Conservation (phyloP, 306 rosid species). For the Phaseolus lunatus region DNA sequence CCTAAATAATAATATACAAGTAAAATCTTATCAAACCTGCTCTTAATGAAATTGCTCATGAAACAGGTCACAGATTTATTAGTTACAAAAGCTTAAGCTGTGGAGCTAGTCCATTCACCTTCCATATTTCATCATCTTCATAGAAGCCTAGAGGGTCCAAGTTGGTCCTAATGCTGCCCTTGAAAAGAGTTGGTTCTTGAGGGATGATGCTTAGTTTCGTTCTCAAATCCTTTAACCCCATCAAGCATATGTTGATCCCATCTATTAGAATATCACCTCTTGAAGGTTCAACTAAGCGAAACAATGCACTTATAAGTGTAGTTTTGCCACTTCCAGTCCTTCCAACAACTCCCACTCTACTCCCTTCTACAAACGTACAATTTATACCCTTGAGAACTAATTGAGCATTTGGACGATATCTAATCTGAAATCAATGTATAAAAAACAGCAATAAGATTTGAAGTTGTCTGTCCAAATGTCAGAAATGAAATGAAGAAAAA, state of each 20-base stretch:
- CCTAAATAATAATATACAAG: background rate
- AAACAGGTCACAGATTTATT: background rate
- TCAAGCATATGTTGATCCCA: conserved; percentile 11
- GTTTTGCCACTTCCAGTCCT: conserved; percentile 24
- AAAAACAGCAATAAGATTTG: background rate
- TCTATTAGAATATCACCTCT: conserved; percentile 8
- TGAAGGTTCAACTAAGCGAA: conserved; percentile 22
- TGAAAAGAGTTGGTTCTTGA: conserved; percentile 30
- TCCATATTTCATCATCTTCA: conserved; percentile 7
- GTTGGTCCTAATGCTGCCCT: conserved; percentile 24
- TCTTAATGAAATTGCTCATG: background rate
- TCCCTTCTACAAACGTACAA: conserved; percentile 1
- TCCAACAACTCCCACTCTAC: conserved; percentile 11
- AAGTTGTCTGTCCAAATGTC: background rate
- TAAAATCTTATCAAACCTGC: background rate
- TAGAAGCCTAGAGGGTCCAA: conserved; percentile 20
- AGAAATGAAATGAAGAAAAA: conserved; percentile 1
- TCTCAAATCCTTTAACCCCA: conserved; percentile 14
- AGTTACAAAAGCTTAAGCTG: background rate
- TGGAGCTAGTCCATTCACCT: background rate
- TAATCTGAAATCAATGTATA: conserved; percentile 5
- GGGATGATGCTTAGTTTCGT: conserved; percentile 18
- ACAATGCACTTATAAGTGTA: conserved; percentile 25
- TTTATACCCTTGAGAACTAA: conserved; percentile 21
- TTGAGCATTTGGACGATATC: conserved; percentile 12